These are phyloP conservation scores for Pelargonium australe DNA, from an alignment of 441 rosid species.

Conservation along the genomic window DNA sequence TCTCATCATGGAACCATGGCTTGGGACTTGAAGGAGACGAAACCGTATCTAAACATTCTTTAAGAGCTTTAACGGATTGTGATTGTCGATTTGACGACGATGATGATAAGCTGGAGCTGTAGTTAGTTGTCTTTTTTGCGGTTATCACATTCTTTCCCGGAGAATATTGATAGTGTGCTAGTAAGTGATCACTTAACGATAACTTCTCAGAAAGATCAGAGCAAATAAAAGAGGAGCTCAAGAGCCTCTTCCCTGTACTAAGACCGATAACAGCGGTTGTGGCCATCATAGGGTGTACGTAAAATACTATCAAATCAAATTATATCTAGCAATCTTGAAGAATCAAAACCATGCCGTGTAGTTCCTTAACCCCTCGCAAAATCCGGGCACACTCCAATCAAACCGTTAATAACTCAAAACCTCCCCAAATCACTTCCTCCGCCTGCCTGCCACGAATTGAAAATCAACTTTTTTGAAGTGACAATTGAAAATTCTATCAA, in stretches of 20 bases:
- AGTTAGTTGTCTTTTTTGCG: constrained; percentile 49
- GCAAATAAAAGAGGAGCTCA: constrained; percentile 56
- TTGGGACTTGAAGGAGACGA: constrained; percentile 29
- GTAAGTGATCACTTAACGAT: constrained; percentile 42
- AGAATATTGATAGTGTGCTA: constrained; percentile 36
- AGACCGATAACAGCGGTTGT: constrained; percentile 78
- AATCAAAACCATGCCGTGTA: constrained; percentile 15
- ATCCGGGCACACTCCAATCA: not conserved
- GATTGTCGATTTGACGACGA: constrained; percentile 26
- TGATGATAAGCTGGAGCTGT: constrained; percentile 39
- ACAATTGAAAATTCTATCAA: not conserved
- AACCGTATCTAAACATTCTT: constrained; percentile 44
- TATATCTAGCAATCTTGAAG: constrained; percentile 20
- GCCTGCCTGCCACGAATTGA: not conserved
- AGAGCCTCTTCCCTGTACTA: constrained; percentile 60
- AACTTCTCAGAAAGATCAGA: constrained; percentile 62
- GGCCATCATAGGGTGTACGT: constrained; percentile 50
- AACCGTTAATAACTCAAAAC: not conserved
- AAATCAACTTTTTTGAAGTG: not conserved
- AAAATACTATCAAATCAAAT: constrained; percentile 26
- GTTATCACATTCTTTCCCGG: constrained; percentile 36
- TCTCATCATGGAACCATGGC: constrained; percentile 34
- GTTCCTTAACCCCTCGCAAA: constrained; percentile 16
- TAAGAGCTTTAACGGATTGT: constrained; percentile 53
- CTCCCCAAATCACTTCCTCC: not conserved